Base-by-base conservation (phyloP, 2,329 filamentous ascomycete genomes). In the Aspergillus nomiae region DNA sequence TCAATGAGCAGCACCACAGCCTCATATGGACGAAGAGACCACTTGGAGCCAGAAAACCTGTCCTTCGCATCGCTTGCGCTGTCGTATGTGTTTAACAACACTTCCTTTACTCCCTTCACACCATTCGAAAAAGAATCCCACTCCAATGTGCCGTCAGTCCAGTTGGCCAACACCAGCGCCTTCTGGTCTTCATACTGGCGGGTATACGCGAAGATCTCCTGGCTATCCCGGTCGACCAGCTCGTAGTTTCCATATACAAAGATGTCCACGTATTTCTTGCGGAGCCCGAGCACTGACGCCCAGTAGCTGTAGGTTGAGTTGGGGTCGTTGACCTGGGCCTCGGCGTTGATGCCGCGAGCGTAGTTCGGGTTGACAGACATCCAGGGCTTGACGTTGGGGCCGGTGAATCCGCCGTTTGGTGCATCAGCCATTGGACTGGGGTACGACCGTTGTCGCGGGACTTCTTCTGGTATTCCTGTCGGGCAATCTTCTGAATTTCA, bases 341-440 rank as follows among this genome's bases (percentile, higher is more conserved):
- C 83, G 32, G 87, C 89, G 70, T 93, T 93, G 77, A 89, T 80
- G n/a, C 51, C 51, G 10, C 79, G 74, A 2, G 72, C 73, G 73
- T 87, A 89, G 71, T 87, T 84, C 61, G 89, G 85, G 71, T 91
- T 88, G 45, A 88, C 84, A 16, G 85, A 83, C 85, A 92, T 92
- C 90, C 90, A 93, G 2, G 90, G 88, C 59, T 81, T 82, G 4
- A 73, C 74, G 10, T 76, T 77, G 1, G 77, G 77, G 1, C 79
- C 79, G 0, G 88, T 88, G 78, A 92, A 93, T 12, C 90, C 90
- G 0, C 82, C 89, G 63, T 92, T 84, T 0, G 78, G 71, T 1
- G 77, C 79, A n/a, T 76, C 71, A 65, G 87, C 82, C 90, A 93
- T 71, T 92, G 89, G 76, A 93, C 88, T 0, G 90, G 90, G 0